Evolutionary conservation across 1,284 basidiomycete genomes (phyloP).

Genomic region (Rhodotorula sp.): DNA sequence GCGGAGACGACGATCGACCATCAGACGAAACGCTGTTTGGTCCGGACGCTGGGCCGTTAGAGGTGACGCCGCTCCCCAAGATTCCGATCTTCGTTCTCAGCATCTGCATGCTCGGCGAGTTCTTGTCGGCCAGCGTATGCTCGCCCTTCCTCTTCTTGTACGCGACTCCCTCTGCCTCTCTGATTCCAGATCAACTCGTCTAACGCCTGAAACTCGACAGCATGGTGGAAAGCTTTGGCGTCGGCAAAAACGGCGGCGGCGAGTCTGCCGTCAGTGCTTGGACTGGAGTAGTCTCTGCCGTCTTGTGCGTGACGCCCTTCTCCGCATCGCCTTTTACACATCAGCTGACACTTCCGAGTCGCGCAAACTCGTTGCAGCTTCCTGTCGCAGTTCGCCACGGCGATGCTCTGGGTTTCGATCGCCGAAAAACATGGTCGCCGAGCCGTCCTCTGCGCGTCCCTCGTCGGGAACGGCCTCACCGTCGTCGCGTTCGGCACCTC

Average conservation of each 20-base stretch:
- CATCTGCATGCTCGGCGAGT: constrained; percentile 88
- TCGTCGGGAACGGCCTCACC: constrained; percentile 77
- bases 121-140: constrained; percentile 84
- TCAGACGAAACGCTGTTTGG: not conserved
- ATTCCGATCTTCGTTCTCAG: constrained; percentile 87
- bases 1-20: not conserved
- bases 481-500: constrained; percentile 77
- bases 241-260: constrained; percentile 54
- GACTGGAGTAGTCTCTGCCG: constrained; percentile 66
- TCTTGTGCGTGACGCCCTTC: constrained; percentile 2
- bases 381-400: constrained; percentile 78
- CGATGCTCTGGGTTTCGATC: constrained; percentile 86
- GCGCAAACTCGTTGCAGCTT: constrained; percentile 48
- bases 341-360: constrained; percentile 46
- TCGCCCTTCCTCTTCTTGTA: constrained; percentile 52
- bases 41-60: constrained; percentile 2
- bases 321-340: constrained; percentile 40
- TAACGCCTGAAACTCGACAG: constrained; percentile 73
- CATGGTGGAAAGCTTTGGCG: constrained; percentile 83
- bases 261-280: constrained; percentile 79
- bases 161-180: not conserved
- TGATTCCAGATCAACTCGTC: not conserved
- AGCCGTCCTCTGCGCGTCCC: constrained; percentile 77
- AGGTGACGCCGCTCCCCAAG: constrained; percentile 72
- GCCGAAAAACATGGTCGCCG: constrained; percentile 88